Evolutionary conservation across 495 filamentous ascomycete genomes (phyloP).

Genomic region (Thermochaetoides thermophila): DNA sequence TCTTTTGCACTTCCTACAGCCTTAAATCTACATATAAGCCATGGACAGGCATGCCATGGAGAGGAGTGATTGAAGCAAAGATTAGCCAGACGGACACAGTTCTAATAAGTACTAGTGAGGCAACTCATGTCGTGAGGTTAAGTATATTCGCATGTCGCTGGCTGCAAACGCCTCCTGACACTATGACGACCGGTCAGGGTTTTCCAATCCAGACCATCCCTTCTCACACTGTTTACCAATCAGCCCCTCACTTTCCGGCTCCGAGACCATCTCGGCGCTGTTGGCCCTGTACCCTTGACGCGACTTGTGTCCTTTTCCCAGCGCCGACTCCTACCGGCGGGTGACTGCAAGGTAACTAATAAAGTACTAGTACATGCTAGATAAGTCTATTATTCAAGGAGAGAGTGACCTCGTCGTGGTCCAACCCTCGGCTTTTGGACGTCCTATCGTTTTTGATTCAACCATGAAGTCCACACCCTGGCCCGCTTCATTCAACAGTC

Average conservation of each 20-base stretch:
- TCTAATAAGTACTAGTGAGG: too few relatives aligned
- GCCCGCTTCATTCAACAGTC: conserved; percentile 88
- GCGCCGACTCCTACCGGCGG: conserved; percentile 7
- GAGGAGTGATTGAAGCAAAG: background rate
- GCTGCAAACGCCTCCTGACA: background rate
- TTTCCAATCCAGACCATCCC: background rate
- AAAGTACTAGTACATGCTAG: conserved; percentile 16
- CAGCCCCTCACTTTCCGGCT: too few relatives aligned
- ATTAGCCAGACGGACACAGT: too few relatives aligned
- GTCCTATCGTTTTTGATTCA: background rate
- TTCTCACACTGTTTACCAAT: background rate
- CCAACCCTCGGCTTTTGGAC: too few relatives aligned
- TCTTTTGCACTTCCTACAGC: background rate
- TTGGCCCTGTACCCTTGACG: background rate
- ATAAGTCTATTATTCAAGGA: conserved; percentile 1
- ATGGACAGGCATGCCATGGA: too few relatives aligned
- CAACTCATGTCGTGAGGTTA: too few relatives aligned
- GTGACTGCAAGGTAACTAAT: conserved; percentile 4
- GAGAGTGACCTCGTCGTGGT: too few relatives aligned
- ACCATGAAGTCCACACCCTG: too few relatives aligned
- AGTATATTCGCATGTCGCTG: too few relatives aligned
- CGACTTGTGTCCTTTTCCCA: conserved; percentile 1
- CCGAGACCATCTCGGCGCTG: conserved; percentile 3
- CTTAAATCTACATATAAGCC: too few relatives aligned
- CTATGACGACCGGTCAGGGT: background rate